Conservation (phyloP, 768 basidiomycete genomes). For the Amanita exitialis region DNA sequence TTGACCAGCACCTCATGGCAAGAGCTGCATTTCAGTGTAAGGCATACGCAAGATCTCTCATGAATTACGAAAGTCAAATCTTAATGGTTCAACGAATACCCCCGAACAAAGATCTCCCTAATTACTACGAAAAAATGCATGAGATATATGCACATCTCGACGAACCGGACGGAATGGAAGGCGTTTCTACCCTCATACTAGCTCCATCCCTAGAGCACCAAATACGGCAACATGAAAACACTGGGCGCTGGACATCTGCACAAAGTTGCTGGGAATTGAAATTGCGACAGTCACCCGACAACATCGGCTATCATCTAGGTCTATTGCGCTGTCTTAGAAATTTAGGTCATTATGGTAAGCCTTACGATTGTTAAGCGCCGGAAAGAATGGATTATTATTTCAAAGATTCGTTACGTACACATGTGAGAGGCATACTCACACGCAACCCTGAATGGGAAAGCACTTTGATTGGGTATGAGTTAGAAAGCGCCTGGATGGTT, state of each 20-base stretch:
- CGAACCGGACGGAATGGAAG: slow-evolving; percentile 99
- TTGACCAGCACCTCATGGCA: slow-evolving; percentile 84
- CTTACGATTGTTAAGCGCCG: neutral
- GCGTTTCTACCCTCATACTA: slow-evolving; percentile 80
- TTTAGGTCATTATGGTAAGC: slow-evolving; percentile 91
- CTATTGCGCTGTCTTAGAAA: slow-evolving; percentile 86
- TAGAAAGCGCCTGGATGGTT: slow-evolving; percentile 94
- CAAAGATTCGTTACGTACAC: slow-evolving; percentile 86
- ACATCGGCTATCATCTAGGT: slow-evolving; percentile 82
- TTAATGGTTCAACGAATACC: slow-evolving; percentile 35
- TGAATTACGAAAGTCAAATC: slow-evolving; percentile 89
- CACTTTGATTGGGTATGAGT: slow-evolving; percentile 71
- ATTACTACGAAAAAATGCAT: slow-evolving; percentile 83
- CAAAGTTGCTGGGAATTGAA: slow-evolving; percentile 99
- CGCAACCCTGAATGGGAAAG: slow-evolving; percentile 79
- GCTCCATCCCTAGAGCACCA: slow-evolving; percentile 90
- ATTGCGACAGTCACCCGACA: slow-evolving; percentile 84
- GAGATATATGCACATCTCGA: slow-evolving; percentile 94
- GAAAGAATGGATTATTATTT: neutral
- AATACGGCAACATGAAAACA: slow-evolving; percentile 96
- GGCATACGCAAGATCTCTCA: slow-evolving; percentile 86
- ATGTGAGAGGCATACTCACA: slow-evolving; percentile 84
- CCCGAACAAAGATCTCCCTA: slow-evolving; percentile 40
- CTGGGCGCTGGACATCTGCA: slow-evolving; percentile 94
- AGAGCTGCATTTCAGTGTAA: slow-evolving; percentile 92